Conservation (phyloP, 805 yeast genomes). For the Yarrowia deformans region DNA sequence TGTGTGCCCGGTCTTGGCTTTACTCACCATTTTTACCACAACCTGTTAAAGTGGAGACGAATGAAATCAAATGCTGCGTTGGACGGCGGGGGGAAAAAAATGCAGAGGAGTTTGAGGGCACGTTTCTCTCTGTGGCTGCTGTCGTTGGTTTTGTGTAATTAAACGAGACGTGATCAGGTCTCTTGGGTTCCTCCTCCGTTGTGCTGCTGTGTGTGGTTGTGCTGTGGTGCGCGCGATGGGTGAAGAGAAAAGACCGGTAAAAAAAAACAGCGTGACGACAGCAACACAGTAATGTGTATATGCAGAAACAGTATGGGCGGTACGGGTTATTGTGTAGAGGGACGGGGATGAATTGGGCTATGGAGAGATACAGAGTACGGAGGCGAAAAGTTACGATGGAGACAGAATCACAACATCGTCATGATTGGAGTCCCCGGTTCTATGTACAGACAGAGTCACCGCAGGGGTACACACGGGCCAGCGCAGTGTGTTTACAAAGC, state of each 20-base stretch:
- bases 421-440: background rate
- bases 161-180: constrained; percentile 13
- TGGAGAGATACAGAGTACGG: constrained; percentile 17
- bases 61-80: background rate
- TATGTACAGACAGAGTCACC: background rate
- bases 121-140: background rate
- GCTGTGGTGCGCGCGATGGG: constrained; percentile 6
- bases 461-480: background rate
- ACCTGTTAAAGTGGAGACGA: background rate
- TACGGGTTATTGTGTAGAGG: constrained; percentile 22
- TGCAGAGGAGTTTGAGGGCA: background rate
- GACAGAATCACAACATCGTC: background rate
- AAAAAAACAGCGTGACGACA: constrained; percentile 33
- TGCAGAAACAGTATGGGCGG: constrained; percentile 8
- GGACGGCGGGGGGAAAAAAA: background rate
- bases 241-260: constrained; percentile 27
- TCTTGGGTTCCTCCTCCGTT: background rate
- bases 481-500: constrained; percentile 8
- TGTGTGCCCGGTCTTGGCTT: background rate
- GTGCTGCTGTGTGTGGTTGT: constrained; percentile 4
- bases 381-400: background rate
- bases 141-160: background rate
- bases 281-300: constrained; percentile 27
- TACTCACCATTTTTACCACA: constrained; percentile 32
- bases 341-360: constrained; percentile 12